A percentile compares a stretch with the other conserved stretches of the same genome.
phyloP scores from a whole-genome alignment of 768 basidiomycete species.

The Lactarius trivialis region DNA sequence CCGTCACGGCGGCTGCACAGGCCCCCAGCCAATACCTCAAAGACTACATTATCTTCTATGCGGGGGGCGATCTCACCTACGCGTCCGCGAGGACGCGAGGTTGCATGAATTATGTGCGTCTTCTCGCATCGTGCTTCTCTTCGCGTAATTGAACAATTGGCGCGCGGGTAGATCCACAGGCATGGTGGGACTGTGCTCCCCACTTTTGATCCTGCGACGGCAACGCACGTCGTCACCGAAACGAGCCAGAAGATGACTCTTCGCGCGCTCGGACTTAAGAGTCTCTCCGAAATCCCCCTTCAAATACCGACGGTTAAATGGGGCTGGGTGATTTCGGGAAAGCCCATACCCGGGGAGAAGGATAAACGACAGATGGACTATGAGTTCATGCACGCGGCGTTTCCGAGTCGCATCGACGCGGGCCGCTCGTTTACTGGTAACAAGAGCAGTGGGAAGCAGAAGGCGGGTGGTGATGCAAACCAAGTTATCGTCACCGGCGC shows the following conservation, averaged over 20 bases:
- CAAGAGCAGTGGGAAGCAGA: slow-evolving; percentile 14
- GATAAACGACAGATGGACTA: slow-evolving; percentile 17
- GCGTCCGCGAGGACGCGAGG: slow-evolving; percentile 21
- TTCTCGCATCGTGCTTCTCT: not conserved
- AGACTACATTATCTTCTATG: slow-evolving; percentile 17
- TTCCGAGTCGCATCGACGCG: slow-evolving; percentile 18
- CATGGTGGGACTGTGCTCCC: slow-evolving; percentile 59
- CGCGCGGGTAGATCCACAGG: slow-evolving; percentile 63
- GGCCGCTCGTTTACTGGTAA: slow-evolving; percentile 3
- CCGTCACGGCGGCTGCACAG: not conserved
- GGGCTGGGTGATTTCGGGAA: slow-evolving; percentile 20
- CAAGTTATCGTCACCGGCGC: not conserved
- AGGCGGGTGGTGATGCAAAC: not conserved
- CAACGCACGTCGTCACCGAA: slow-evolving; percentile 67
- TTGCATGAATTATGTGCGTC: slow-evolving; percentile 16
- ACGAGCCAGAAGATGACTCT: slow-evolving; percentile 28
- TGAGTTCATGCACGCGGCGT: slow-evolving; percentile 21
- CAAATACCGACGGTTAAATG: slow-evolving; percentile 15
- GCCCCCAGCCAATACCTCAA: slow-evolving; percentile 8
- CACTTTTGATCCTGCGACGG: slow-evolving; percentile 44
- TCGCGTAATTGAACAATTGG: not conserved
- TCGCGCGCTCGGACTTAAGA: slow-evolving; percentile 42
- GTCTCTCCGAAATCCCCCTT: slow-evolving; percentile 48
- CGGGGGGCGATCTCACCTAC: slow-evolving; percentile 19
- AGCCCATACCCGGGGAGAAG: slow-evolving; percentile 6